Conservation (phyloP, 2,329 filamentous ascomycete genomes). For the Epichloe sylvatica region DNA sequence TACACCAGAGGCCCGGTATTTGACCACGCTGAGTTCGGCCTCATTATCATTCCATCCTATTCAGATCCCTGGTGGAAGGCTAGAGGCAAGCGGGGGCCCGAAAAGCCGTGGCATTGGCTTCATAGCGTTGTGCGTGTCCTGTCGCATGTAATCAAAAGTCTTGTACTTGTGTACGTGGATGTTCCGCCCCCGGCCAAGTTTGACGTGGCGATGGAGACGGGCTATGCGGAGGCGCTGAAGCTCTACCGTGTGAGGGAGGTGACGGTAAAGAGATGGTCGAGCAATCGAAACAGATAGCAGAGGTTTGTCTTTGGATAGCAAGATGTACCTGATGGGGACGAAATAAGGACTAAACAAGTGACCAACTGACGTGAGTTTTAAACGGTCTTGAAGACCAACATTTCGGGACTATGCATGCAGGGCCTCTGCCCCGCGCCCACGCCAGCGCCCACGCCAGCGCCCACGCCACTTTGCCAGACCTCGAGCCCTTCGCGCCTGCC, state of each 20-base stretch:
- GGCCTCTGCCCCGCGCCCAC: too few species aligned
- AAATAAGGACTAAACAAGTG: too few species aligned
- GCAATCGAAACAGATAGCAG: slow-evolving; percentile 51
- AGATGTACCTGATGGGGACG: too few species aligned
- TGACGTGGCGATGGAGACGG: slow-evolving; percentile 29
- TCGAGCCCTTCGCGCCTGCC: too few species aligned
- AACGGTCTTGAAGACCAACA: background rate
- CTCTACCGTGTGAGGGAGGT: slow-evolving; percentile 70
- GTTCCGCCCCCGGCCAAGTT: slow-evolving; percentile 54
- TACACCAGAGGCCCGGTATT: slow-evolving; percentile 91
- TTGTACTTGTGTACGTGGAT: slow-evolving; percentile 85
- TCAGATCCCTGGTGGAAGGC: slow-evolving; percentile 57
- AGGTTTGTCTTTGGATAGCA: too few species aligned
- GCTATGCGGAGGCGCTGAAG: slow-evolving; percentile 50
- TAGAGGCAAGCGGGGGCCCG: slow-evolving; percentile 33
- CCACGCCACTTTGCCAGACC: background rate
- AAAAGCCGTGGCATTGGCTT: slow-evolving; percentile 63
- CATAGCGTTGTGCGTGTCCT: slow-evolving; percentile 84
- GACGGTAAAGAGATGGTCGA: slow-evolving; percentile 68
- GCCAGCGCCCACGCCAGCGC: too few species aligned
- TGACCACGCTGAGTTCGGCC: slow-evolving; percentile 83
- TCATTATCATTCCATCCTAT: slow-evolving; percentile 75
- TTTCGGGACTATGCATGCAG: background rate
- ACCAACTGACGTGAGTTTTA: too few species aligned
- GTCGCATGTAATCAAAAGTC: slow-evolving; percentile 75